Conservation (phyloP, 2,329 filamentous ascomycete species). For the Penicillium sp. region DNA sequence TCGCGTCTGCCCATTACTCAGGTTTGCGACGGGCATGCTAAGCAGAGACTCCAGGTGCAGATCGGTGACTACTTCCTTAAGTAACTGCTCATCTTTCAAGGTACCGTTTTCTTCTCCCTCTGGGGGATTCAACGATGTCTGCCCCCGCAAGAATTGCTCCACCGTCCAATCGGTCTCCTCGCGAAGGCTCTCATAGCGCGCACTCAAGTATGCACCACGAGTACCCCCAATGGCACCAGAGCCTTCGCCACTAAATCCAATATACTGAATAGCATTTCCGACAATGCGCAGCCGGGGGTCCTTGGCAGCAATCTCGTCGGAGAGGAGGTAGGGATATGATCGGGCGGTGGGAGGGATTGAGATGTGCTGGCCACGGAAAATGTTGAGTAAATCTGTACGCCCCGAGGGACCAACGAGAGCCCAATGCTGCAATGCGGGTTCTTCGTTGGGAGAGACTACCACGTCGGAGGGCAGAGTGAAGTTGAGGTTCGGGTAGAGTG, state of each 20-base stretch:
- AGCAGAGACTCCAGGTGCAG: conserved; percentile 69
- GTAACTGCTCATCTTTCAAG: conserved; percentile 50
- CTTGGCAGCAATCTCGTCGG: conserved; percentile 57
- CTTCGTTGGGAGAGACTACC: not conserved
- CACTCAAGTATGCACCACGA: conserved; percentile 79
- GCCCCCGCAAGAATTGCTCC: conserved; percentile 75
- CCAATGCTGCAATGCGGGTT: conserved; percentile 64
- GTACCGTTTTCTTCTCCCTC: conserved; percentile 56
- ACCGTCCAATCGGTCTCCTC: conserved; percentile 89
- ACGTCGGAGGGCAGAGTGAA: conserved; percentile 67
- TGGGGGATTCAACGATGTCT: conserved; percentile 78
- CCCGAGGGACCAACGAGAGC: conserved; percentile 78
- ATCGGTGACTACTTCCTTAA: conserved; percentile 67
- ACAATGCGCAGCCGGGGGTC: conserved; percentile 58
- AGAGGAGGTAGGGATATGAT: conserved; percentile 75
- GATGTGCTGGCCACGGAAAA: conserved; percentile 74
- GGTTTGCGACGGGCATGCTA: conserved; percentile 79
- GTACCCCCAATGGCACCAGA: conserved; percentile 49
- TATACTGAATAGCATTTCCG: conserved; percentile 75
- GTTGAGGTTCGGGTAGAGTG: conserved; percentile 70
- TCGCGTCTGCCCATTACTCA: conserved; percentile 92
- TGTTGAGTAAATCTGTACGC: conserved; percentile 79
- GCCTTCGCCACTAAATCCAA: conserved; percentile 81
- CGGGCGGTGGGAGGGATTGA: conserved; percentile 74
- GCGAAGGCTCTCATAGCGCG: conserved; percentile 83